A percentile compares a stretch with the other conserved stretches of the same genome.
Conservation (phyloP, 2,329 filamentous ascomycete genomes). For the Aphanoascus verrucosus region DNA sequence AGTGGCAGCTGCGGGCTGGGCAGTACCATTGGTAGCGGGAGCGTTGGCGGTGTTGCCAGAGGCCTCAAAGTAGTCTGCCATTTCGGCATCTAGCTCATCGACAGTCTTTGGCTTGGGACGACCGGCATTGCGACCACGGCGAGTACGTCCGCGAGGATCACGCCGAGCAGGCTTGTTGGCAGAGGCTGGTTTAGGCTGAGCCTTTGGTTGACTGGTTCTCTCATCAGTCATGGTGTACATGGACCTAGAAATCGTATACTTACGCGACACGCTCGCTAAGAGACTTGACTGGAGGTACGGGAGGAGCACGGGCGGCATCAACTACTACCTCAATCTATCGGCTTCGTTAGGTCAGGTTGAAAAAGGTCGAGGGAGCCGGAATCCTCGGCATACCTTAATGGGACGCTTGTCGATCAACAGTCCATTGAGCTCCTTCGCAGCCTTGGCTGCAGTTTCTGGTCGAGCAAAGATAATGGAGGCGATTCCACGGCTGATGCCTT, state of each 20-base stretch:
- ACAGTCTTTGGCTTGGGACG: conserved; percentile 73
- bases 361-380: conserved; percentile 17
- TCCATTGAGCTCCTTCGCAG: conserved; percentile 73
- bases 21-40: conserved; percentile 38
- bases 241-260: conserved; percentile 19
- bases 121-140: conserved; percentile 50
- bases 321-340: conserved; percentile 79
- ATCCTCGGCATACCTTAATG: conserved; percentile 58
- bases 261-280: conserved; percentile 78
- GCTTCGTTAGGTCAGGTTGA: background rate
- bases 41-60: conserved; percentile 33
- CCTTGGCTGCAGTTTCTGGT: conserved; percentile 70
- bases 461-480: conserved; percentile 81
- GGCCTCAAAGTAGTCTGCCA: conserved; percentile 66
- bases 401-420: conserved; percentile 80
- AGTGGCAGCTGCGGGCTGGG: conserved; percentile 39
- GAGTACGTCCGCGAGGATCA: conserved; percentile 40
- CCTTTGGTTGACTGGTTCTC: conserved; percentile 47
- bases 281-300: conserved; percentile 57
- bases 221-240: background rate
- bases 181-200: conserved; percentile 72
- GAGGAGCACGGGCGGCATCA: conserved; percentile 60
- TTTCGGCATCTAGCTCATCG: conserved; percentile 93
- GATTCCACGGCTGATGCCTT: conserved; percentile 81
- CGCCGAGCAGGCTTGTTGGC: conserved; percentile 53